Conservation (phyloP, 75 land plant species). For the Selaginella tamariscina region DNA sequence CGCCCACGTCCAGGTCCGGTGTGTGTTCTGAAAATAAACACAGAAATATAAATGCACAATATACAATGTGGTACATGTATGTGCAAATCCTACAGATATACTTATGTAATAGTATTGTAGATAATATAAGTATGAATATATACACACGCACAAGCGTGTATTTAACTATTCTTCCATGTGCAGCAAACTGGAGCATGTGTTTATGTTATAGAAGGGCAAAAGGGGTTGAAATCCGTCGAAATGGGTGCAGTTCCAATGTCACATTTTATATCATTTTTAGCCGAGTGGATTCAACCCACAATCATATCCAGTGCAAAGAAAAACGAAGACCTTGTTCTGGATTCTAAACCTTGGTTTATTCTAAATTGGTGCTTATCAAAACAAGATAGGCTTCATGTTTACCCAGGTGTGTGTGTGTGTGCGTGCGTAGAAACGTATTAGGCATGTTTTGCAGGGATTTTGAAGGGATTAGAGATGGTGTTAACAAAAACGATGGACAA, state of each 20-base stretch:
- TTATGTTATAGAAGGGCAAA: not conserved
- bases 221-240: not conserved
- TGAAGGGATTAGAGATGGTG: not conserved
- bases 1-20: not conserved
- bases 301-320: not conserved
- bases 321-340: not conserved
- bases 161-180: too few relatives aligned
- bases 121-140: too few relatives aligned
- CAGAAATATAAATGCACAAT: too few relatives aligned
- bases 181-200: not conserved
- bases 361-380: not conserved
- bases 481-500: not conserved
- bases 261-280: not conserved
- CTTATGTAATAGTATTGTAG: too few relatives aligned
- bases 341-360: not conserved
- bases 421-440: too few relatives aligned
- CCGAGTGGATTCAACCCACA: not conserved
- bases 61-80: too few relatives aligned
- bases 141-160: not conserved
- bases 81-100: too few relatives aligned
- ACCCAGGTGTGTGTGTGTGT: too few relatives aligned
- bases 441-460: too few relatives aligned
- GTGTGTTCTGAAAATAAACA: not conserved
- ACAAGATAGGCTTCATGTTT: not conserved
- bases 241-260: not conserved